phyloP scores from a whole-genome alignment of 768 basidiomycete species.

The Piloderma croceum region DNA sequence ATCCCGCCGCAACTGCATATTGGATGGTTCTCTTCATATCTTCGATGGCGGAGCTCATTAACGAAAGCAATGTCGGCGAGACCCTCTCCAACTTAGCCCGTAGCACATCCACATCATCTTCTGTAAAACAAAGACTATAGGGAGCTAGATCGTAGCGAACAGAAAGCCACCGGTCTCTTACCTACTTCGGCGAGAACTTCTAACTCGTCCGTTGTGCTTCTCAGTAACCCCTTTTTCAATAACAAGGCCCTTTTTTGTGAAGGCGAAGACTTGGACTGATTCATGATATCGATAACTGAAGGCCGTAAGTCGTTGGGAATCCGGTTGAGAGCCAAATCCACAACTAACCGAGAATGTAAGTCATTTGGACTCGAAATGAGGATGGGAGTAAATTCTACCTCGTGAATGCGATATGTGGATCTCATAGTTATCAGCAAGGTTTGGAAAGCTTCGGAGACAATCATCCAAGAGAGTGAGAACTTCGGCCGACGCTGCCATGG shows the following conservation, averaged over 20 bases:
- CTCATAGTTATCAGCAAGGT: constrained; percentile 59
- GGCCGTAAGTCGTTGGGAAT: constrained; percentile 52
- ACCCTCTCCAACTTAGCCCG: constrained; percentile 53
- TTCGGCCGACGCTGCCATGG: constrained; percentile 69
- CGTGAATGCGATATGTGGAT: constrained; percentile 75
- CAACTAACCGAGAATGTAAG: constrained; percentile 40
- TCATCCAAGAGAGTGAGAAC: constrained; percentile 62
- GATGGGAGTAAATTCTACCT: constrained; percentile 38
- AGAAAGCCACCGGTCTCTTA: constrained; percentile 21
- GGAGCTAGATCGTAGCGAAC: no score
- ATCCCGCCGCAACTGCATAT: constrained; percentile 55
- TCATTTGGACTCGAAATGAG: not conserved
- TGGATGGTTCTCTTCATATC: constrained; percentile 62
- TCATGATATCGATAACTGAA: constrained; percentile 60
- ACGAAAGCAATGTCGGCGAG: constrained; percentile 45
- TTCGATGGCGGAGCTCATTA: constrained; percentile 46
- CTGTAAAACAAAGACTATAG: constrained; percentile 26
- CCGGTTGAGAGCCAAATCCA: constrained; percentile 56
- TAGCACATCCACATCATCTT: constrained; percentile 57
- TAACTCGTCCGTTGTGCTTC: constrained; percentile 67
- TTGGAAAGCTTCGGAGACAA: constrained; percentile 68
- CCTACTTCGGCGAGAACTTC: constrained; percentile 63
- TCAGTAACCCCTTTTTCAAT: constrained; percentile 62
- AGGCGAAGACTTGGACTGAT: constrained; percentile 55
- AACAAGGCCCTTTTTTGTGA: constrained; percentile 67